These are phyloP conservation scores for Arthroderma uncinatum DNA, from an alignment of 2,329 filamentous ascomycete species.

Conservation along the genomic window DNA sequence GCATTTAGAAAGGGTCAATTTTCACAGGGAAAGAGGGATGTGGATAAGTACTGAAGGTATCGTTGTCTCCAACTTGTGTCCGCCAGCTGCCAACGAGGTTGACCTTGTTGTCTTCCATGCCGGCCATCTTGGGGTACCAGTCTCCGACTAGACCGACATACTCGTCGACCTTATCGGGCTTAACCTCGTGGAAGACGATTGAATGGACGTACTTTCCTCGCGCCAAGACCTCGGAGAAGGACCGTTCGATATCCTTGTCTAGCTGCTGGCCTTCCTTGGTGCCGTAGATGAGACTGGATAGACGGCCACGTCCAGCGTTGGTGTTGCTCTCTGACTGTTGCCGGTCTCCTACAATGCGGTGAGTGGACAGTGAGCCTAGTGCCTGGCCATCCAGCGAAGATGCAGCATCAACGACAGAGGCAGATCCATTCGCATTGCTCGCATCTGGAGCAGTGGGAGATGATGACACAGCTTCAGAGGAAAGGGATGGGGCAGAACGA, in stretches of 20 bases:
- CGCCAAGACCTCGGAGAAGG: constrained; percentile 88
- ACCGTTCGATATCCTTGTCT: constrained; percentile 90
- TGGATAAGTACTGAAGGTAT: constrained; percentile 71
- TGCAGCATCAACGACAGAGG: constrained; percentile 31
- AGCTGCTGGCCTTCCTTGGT: constrained; percentile 90
- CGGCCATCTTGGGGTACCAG: constrained; percentile 88
- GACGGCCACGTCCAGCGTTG: constrained; percentile 56
- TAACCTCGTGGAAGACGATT: constrained; percentile 91
- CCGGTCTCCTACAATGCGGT: constrained; percentile 44
- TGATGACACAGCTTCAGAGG: constrained; percentile 25
- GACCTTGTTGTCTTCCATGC: constrained; percentile 77
- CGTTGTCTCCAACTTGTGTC: constrained; percentile 92
- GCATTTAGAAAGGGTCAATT: not conserved
- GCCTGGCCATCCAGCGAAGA: constrained; percentile 34
- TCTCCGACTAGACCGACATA: constrained; percentile 79
- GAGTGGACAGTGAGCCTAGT: constrained; percentile 50
- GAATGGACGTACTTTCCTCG: constrained; percentile 97
- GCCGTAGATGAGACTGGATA: constrained; percentile 89
- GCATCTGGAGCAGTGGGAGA: constrained; percentile 35
- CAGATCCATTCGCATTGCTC: constrained; percentile 36
- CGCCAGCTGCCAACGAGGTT: constrained; percentile 96
- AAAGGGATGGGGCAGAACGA: constrained; percentile 25
- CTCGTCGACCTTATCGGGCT: constrained; percentile 89
- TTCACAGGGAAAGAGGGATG: not conserved
- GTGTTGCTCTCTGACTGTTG: constrained; percentile 31